Conservation (phyloP, 495 filamentous ascomycete species). For the Antarctomyces pellizariae region DNA sequence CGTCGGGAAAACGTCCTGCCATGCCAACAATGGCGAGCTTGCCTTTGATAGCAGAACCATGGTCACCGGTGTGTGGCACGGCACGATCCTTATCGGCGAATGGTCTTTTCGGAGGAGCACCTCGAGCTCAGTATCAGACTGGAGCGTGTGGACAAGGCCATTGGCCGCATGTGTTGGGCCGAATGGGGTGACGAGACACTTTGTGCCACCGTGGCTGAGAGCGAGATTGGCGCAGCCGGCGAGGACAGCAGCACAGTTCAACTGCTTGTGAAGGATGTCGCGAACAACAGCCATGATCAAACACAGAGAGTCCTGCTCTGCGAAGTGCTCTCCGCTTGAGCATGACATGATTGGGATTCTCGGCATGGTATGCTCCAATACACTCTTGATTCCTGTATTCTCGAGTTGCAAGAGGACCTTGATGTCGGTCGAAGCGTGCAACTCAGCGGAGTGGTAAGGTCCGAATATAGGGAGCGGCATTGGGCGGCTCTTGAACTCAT, state of each 20-base stretch:
- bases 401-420: conserved; percentile 29
- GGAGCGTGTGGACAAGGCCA: conserved; percentile 19
- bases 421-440: conserved; percentile 37
- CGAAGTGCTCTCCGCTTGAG: conserved; percentile 23
- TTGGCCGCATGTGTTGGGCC: conserved; percentile 5
- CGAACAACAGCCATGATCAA: conserved; percentile 27
- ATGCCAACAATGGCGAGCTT: conserved; percentile 52
- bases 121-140: conserved; percentile 17
- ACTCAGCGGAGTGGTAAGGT: conserved; percentile 59
- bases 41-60: conserved; percentile 11
- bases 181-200: conserved; percentile 15
- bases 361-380: conserved; percentile 22
- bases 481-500: conserved; percentile 27
- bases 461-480: conserved; percentile 49
- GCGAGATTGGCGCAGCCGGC: conserved; percentile 24
- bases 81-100: conserved; percentile 12
- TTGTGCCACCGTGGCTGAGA: conserved; percentile 15
- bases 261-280: too few relatives aligned
- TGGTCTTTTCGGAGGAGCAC: conserved; percentile 17
- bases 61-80: background rate
- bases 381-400: conserved; percentile 14
- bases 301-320: conserved; percentile 21
- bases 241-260: conserved; percentile 30
- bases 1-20: conserved; percentile 53
- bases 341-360: conserved; percentile 34